phyloP scores from a whole-genome alignment of 768 basidiomycete species.

The Russula ochroleuca region DNA sequence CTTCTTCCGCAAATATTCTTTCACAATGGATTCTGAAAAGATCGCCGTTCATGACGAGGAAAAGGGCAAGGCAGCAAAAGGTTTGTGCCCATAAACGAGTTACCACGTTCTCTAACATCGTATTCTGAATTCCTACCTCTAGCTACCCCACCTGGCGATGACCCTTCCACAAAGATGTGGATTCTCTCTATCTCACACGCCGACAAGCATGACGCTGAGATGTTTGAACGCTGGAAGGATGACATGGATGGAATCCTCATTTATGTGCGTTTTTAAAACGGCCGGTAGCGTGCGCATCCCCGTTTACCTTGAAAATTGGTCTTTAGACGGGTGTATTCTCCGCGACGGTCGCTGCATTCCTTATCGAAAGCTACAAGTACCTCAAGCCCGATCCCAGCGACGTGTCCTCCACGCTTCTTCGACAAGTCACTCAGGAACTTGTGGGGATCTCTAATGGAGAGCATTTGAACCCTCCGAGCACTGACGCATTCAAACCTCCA shows the following conservation, averaged over 20 bases:
- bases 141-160: neutral
- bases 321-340: conserved; percentile 25
- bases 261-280: conserved; percentile 6
- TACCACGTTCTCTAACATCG: neutral
- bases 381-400: conserved; percentile 22
- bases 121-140: neutral
- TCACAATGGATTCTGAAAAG: conserved; percentile 9
- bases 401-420: neutral
- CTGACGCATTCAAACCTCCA: neutral
- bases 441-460: conserved; percentile 14
- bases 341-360: conserved; percentile 23
- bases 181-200: conserved; percentile 9
- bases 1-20: neutral
- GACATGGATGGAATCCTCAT: conserved; percentile 26
- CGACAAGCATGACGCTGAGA: conserved; percentile 1
- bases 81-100: neutral
- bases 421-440: conserved; percentile 17
- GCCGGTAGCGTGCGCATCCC: no score
- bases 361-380: conserved; percentile 24
- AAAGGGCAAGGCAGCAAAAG: neutral
- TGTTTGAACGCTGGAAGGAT: conserved; percentile 15
- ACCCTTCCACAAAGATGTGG: conserved; percentile 23
- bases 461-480: neutral
- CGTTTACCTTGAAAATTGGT: neutral
- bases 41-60: neutral